These are phyloP conservation scores for Eimeria necatrix DNA, from an alignment of 169 alveolate species.

Conservation along the genomic window DNA sequence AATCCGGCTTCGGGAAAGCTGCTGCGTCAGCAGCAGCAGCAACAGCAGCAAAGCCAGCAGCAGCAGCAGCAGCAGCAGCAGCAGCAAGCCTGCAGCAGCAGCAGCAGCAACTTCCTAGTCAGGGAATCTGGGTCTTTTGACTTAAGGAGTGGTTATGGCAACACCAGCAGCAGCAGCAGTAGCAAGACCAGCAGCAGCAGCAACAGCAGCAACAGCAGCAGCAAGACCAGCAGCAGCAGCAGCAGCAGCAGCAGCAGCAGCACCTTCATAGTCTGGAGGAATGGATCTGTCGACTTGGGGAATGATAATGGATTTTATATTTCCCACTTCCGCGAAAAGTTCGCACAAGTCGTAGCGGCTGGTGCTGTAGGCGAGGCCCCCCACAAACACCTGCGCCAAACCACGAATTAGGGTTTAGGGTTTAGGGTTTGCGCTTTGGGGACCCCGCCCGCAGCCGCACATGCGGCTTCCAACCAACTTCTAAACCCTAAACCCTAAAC, in stretches of 20 bases:
- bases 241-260: conserved; percentile 17
- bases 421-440: conserved; percentile 6
- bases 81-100: conserved; percentile 40
- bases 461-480: too few relatives aligned
- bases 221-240: conserved; percentile 56
- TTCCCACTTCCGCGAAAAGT: conserved; percentile 57
- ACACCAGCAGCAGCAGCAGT: neutral
- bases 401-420: conserved; percentile 24
- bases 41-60: neutral
- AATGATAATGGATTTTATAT: neutral
- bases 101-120: neutral
- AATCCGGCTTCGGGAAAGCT: too few relatives aligned
- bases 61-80: conserved; percentile 32
- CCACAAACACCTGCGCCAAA: conserved; percentile 69
- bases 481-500: too few relatives aligned
- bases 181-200: neutral
- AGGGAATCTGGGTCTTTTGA: neutral
- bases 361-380: conserved; percentile 78
- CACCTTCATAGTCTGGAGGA: conserved; percentile 68
- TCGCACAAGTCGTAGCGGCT: conserved; percentile 75
- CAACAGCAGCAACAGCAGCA: conserved; percentile 20
- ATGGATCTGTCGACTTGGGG: conserved; percentile 70
- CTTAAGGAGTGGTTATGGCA: neutral
- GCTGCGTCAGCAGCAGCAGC: neutral
- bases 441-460: neutral